Percentiles rank a stretch among this genome's conserved stretches.
These are phyloP conservation scores for Phytophthora capsici DNA, from an alignment of 352 stramenopile genomes.

Conservation along the genomic window DNA sequence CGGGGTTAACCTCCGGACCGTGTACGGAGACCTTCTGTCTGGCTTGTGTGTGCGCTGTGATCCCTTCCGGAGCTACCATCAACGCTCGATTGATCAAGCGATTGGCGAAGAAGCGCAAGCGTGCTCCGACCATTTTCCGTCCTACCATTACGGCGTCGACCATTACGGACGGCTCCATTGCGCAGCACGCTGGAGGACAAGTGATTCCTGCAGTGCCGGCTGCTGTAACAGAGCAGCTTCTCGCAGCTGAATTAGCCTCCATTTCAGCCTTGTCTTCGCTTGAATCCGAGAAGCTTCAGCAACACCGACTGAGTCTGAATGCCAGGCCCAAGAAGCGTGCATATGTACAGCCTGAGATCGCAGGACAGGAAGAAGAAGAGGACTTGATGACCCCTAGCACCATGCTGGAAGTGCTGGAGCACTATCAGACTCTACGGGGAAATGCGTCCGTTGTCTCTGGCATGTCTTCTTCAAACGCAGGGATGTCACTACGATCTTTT, in stretches of 20 bases:
- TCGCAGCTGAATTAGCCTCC: slow-evolving; percentile 51
- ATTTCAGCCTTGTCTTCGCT: slow-evolving; percentile 75
- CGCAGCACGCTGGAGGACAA: slow-evolving; percentile 6
- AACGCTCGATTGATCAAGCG: slow-evolving; percentile 72
- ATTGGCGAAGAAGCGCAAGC: slow-evolving; percentile 69
- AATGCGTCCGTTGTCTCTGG: slow-evolving; percentile 34
- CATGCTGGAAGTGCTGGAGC: slow-evolving; percentile 70
- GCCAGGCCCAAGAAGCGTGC: slow-evolving; percentile 36
- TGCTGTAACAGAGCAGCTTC: slow-evolving; percentile 18
- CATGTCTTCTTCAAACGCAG: slow-evolving; percentile 49
- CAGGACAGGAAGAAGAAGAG: slow-evolving; percentile 5
- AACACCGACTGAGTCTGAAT: slow-evolving; percentile 63
- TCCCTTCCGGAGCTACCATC: slow-evolving; percentile 65
- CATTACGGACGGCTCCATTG: slow-evolving; percentile 34
- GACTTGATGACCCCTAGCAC: slow-evolving; percentile 30
- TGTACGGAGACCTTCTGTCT: slow-evolving; percentile 84
- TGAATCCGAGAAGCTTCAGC: slow-evolving; percentile 76
- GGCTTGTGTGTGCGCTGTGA: slow-evolving; percentile 71
- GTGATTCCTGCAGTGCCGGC: not conserved
- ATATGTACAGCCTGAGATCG: slow-evolving; percentile 26
- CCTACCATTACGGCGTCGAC: slow-evolving; percentile 49
- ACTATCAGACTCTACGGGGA: slow-evolving; percentile 48
- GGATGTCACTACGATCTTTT: slow-evolving; percentile 54
- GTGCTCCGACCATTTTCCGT: slow-evolving; percentile 32
- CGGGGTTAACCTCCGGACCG: slow-evolving; percentile 29